Evolutionary conservation across 768 basidiomycete genomes (phyloP).

Genomic region (Goffeauzyma gilvescens): DNA sequence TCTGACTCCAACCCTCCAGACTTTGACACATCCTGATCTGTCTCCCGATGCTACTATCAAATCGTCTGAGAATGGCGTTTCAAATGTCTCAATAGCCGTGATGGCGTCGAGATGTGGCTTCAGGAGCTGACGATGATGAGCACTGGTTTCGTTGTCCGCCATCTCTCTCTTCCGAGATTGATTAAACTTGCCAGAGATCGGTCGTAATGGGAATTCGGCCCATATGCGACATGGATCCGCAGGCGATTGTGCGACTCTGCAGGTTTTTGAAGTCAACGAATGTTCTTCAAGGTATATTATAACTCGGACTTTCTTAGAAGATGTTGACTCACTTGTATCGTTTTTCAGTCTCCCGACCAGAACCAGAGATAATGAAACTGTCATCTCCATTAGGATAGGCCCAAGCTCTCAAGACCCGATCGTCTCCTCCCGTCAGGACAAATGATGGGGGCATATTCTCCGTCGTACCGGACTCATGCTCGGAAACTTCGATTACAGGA

Average conservation of each 20-base stretch:
- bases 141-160: conserved; percentile 55
- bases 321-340: conserved; percentile 45
- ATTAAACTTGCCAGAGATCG: background rate
- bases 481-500: conserved; percentile 33
- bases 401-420: conserved; percentile 72
- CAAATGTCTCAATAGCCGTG: conserved; percentile 64
- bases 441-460: conserved; percentile 41
- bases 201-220: conserved; percentile 39
- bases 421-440: conserved; percentile 74
- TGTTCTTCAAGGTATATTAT: background rate
- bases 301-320: background rate
- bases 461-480: conserved; percentile 11
- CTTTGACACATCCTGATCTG: conserved; percentile 69
- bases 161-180: conserved; percentile 34
- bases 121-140: conserved; percentile 65
- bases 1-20: conserved; percentile 40
- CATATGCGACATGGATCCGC: conserved; percentile 2
- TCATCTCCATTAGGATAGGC: conserved; percentile 56
- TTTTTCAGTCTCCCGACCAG: conserved; percentile 54
- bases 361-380: conserved; percentile 60
- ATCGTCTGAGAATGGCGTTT: conserved; percentile 80
- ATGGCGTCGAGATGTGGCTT: conserved; percentile 80
- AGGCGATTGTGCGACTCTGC: conserved; percentile 9
- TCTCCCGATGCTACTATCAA: conserved; percentile 66
- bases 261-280: conserved; percentile 5